Conservation (phyloP, 768 basidiomycete species). For the Calocybe gangraenosa region DNA sequence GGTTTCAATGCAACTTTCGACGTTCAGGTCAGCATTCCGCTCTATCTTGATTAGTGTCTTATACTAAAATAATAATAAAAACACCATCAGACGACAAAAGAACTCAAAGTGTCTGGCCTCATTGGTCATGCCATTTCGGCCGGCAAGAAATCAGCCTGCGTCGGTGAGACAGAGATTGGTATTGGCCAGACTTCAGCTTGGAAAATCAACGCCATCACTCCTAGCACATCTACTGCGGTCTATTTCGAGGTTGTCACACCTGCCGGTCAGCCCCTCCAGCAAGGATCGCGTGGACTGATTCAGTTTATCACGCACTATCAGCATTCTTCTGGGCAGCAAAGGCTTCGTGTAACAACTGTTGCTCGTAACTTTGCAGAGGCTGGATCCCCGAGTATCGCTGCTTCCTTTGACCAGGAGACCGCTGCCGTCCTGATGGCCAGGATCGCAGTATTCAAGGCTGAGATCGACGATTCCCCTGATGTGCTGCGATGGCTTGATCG, state of each 20-base stretch:
- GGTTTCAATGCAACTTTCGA: constrained; percentile 99
- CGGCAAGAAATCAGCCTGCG: constrained; percentile 93
- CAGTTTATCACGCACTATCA: constrained; percentile 99
- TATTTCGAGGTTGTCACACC: constrained; percentile 99
- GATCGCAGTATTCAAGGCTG: constrained; percentile 98
- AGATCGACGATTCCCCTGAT: constrained; percentile 96
- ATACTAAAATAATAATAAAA: not conserved
- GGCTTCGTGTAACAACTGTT: constrained; percentile 95
- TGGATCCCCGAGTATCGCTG: constrained; percentile 89
- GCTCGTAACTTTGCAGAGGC: constrained; percentile 97
- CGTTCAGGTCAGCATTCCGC: constrained; percentile 63
- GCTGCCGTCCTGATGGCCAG: constrained; percentile 97
- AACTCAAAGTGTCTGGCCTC: constrained; percentile 95
- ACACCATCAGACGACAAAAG: constrained; percentile 82
- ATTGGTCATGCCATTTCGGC: constrained; percentile 98
- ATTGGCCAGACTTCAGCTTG: constrained; percentile 98
- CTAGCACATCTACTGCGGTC: constrained; percentile 82
- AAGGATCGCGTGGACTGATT: constrained; percentile 88
- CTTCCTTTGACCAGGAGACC: constrained; percentile 96
- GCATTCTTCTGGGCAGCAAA: constrained; percentile 92
- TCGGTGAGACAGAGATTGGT: constrained; percentile 98
- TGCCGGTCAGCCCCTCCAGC: constrained; percentile 87
- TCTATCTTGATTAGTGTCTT: not conserved
- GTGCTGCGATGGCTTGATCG: constrained; percentile 96
- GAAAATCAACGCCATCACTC: constrained; percentile 91